Percentiles rank a stretch among this genome's conserved stretches.
Evolutionary conservation across 129 eudicot genomes (phyloP).

Genomic region (Glebionis coronaria): DNA sequence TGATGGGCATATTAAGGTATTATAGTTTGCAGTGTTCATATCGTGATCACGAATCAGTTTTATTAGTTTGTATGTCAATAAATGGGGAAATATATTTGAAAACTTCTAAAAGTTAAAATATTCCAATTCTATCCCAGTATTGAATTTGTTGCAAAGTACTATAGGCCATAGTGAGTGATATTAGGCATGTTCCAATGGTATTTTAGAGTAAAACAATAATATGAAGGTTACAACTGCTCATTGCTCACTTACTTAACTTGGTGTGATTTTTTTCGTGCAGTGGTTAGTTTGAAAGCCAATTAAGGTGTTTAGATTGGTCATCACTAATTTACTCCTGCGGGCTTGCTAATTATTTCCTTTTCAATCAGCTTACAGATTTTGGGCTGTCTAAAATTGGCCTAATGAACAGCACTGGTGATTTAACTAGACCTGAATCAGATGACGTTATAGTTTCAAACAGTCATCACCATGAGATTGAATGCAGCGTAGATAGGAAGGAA

Average conservation of each 20-base stretch:
- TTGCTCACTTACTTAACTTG: not conserved
- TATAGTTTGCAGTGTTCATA: not conserved
- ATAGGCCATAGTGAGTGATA: not conserved
- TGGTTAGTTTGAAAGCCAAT: not conserved
- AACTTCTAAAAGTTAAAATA: slow-evolving; percentile 6
- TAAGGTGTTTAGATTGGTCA: not conserved
- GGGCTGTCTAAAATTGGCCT: slow-evolving; percentile 89
- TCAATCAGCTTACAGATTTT: slow-evolving; percentile 84
- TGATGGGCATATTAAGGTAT: slow-evolving; percentile 91
- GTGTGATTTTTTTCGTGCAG: not conserved
- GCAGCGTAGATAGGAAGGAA: slow-evolving; percentile 38
- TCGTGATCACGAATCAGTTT: not conserved
- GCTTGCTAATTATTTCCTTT: slow-evolving; percentile 23
- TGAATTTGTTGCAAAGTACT: slow-evolving; percentile 6
- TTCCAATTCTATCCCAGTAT: slow-evolving; percentile 15
- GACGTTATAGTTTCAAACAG: slow-evolving; percentile 29
- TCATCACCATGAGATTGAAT: slow-evolving; percentile 32
- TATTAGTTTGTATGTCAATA: not conserved
- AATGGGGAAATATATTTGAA: slow-evolving; percentile 1
- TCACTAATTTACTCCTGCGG: not conserved
- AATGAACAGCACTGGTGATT: slow-evolving; percentile 67
- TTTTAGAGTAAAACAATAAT: not conserved
- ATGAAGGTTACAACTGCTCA: not conserved
- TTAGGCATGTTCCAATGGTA: not conserved
- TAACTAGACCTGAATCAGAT: slow-evolving; percentile 46